Conservation (phyloP, 139 green algal genomes). For the Diplosphaera chodatii region DNA sequence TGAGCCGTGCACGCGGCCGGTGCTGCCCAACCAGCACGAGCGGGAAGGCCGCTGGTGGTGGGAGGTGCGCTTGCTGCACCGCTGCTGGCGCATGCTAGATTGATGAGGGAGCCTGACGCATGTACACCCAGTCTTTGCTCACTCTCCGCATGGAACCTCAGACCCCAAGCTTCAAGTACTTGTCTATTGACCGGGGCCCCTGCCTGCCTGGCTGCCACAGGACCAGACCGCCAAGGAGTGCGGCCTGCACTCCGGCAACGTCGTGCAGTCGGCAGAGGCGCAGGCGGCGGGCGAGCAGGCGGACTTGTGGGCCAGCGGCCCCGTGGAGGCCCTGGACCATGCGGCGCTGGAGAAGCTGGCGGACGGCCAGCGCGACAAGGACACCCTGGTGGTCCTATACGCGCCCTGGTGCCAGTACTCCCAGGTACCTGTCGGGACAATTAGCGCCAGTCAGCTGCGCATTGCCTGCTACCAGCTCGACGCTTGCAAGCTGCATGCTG, state of each 20-base stretch:
- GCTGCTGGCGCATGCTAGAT: too few species aligned
- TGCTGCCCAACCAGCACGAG: constrained; percentile 95
- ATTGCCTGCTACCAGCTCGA: too few species aligned
- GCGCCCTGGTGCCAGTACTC: too few species aligned
- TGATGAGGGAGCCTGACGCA: too few species aligned
- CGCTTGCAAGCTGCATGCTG: too few species aligned
- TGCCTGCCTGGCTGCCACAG: constrained; percentile 29
- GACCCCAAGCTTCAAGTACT: too few species aligned
- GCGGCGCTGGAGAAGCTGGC: constrained; percentile 50
- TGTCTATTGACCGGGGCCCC: too few species aligned
- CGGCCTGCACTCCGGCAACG: constrained; percentile 90
- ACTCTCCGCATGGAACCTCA: too few species aligned
- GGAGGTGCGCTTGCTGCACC: constrained; percentile 56
- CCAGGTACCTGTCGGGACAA: too few species aligned
- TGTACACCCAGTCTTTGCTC: too few species aligned
- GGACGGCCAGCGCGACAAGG: constrained; percentile 48
- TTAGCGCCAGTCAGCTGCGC: too few species aligned
- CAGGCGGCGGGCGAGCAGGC: constrained; percentile 29
- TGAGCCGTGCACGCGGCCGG: constrained; percentile 90
- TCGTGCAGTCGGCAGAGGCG: constrained; percentile 31
- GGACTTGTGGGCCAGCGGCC: constrained; percentile 55
- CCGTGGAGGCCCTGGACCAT: constrained; percentile 51
- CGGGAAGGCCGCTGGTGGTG: constrained; percentile 98
- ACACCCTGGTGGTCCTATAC: constrained; percentile 8
- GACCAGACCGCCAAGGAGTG: constrained; percentile 88